phyloP scores from a whole-genome alignment of 2,329 filamentous ascomycete genomes.

The Neofusicoccum kwambonambiense region DNA sequence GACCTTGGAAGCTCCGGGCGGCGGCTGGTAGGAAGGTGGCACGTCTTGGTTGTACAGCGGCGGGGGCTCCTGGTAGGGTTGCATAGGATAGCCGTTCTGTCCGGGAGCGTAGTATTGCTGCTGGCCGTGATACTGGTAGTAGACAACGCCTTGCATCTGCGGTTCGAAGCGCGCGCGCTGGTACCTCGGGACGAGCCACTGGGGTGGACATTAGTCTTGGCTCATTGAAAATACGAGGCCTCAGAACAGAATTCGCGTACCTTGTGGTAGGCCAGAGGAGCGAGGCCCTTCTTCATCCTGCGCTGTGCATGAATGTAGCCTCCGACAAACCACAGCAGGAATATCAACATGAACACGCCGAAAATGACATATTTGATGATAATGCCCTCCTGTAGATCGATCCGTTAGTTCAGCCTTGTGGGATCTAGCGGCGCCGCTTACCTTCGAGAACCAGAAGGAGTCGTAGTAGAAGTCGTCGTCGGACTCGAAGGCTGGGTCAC shows the following conservation, averaged over 20 bases:
- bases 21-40: slow-evolving; percentile 35
- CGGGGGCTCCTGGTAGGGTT: slow-evolving; percentile 24
- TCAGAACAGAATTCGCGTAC: slow-evolving; percentile 23
- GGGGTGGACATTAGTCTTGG: not conserved
- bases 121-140: slow-evolving; percentile 26
- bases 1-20: slow-evolving; percentile 30
- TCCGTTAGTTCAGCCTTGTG: not conserved
- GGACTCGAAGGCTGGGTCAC: not conserved
- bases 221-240: not conserved
- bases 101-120: slow-evolving; percentile 23
- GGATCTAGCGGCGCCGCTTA: not conserved
- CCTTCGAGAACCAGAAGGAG: slow-evolving; percentile 8
- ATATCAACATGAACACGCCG: slow-evolving; percentile 52
- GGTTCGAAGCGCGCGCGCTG: slow-evolving; percentile 34
- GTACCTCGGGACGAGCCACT: slow-evolving; percentile 45
- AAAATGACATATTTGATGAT: slow-evolving; percentile 73
- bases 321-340: slow-evolving; percentile 63
- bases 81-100: slow-evolving; percentile 18
- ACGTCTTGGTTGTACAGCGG: slow-evolving; percentile 36
- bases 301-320: slow-evolving; percentile 70
- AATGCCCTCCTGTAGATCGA: slow-evolving; percentile 55
- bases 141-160: slow-evolving; percentile 42
- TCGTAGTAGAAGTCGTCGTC: not conserved
- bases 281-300: slow-evolving; percentile 64
- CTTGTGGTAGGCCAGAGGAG: slow-evolving; percentile 68